phyloP scores from a whole-genome alignment of 495 filamentous ascomycete species.

The Neurospora sp. region DNA sequence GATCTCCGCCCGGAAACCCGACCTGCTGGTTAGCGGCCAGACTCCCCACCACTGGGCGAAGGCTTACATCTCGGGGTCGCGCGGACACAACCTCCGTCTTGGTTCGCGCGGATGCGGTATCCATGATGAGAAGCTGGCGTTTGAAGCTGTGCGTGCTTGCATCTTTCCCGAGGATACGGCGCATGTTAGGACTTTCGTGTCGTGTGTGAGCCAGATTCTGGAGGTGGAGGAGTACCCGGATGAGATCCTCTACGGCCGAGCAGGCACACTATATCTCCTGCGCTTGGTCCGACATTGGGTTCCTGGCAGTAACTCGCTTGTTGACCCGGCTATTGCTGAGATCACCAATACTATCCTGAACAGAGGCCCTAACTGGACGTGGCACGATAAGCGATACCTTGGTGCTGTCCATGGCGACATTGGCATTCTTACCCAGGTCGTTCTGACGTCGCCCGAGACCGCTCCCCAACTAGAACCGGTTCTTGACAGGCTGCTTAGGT shows the following conservation, averaged over 20 bases:
- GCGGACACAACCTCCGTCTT: conserved; percentile 24
- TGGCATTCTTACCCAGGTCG: conserved; percentile 53
- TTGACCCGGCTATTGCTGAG: conserved; percentile 25
- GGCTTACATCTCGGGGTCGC: conserved; percentile 33
- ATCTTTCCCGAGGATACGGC: conserved; percentile 29
- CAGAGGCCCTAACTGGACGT: conserved; percentile 40
- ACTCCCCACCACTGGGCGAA: conserved; percentile 38
- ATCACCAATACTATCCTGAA: conserved; percentile 27
- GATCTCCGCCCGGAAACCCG: conserved; percentile 36
- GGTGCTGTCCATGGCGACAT: conserved; percentile 53
- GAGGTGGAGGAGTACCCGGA: conserved; percentile 21
- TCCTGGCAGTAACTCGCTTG: conserved; percentile 15
- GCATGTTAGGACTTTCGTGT: conserved; percentile 34
- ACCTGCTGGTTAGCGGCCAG: conserved; percentile 34
- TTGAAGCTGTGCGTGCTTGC: conserved; percentile 40
- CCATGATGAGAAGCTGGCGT: conserved; percentile 43
- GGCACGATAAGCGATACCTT: conserved; percentile 47
- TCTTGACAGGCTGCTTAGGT: conserved; percentile 35
- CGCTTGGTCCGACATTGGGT: conserved; percentile 29
- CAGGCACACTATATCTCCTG: conserved; percentile 52
- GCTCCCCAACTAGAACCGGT: conserved; percentile 29
- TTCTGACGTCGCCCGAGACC: conserved; percentile 33
- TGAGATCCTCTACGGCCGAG: conserved; percentile 51
- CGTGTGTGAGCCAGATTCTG: conserved; percentile 26
- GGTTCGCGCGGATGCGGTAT: conserved; percentile 39